A percentile compares a stretch with the other conserved stretches of the same genome.
Evolutionary conservation across 192 early-diverging fungal species (phyloP).

Genomic region (Podila horticola): DNA sequence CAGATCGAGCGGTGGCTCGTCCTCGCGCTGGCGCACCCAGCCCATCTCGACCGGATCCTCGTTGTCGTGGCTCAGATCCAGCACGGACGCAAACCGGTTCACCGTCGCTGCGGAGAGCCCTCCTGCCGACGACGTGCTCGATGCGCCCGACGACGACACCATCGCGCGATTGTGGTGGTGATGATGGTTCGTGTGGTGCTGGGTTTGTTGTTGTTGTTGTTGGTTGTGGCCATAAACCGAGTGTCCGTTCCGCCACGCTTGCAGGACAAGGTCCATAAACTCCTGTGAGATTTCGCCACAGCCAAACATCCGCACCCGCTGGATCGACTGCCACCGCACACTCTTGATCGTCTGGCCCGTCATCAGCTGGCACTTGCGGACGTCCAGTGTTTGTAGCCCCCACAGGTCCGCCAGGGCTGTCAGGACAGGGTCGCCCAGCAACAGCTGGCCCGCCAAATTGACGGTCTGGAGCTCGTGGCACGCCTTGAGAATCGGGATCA

Average conservation of each 20-base stretch:
- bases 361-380: slow-evolving; percentile 36
- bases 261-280: slow-evolving; percentile 44
- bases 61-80: slow-evolving; percentile 27
- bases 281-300: slow-evolving; percentile 45
- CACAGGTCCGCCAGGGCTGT: slow-evolving; percentile 39
- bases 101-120: not conserved
- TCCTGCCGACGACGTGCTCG: not conserved
- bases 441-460: slow-evolving; percentile 31
- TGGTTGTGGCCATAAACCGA: not conserved
- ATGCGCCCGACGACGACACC: not conserved
- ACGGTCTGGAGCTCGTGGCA: slow-evolving; percentile 40
- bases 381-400: slow-evolving; percentile 40
- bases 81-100: slow-evolving; percentile 25
- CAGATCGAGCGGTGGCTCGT: slow-evolving; percentile 37
- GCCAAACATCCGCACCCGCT: slow-evolving; percentile 37
- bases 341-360: slow-evolving; percentile 31
- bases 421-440: slow-evolving; percentile 32
- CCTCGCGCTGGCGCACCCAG: slow-evolving; percentile 43
- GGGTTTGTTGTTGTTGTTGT: not conserved
- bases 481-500: slow-evolving; percentile 46
- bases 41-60: slow-evolving; percentile 53
- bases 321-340: slow-evolving; percentile 46
- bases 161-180: not conserved
- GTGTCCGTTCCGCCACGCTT: slow-evolving; percentile 32
- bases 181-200: not conserved